Evolutionary conservation across 1,284 basidiomycete genomes (phyloP).

Genomic region (Microbotryomycetes sp.): DNA sequence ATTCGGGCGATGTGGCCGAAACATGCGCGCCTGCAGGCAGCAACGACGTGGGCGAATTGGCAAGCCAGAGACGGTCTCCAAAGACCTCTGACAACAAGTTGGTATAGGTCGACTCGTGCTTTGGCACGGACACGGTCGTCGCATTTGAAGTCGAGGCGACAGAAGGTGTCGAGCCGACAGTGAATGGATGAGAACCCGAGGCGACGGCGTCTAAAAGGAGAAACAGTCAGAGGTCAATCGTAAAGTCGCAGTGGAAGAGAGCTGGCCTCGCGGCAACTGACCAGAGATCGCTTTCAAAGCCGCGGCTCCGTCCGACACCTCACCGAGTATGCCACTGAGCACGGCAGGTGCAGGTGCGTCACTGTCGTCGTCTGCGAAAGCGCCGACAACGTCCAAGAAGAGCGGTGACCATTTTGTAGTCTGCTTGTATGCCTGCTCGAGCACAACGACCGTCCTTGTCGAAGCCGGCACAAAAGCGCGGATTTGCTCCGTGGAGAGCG

Average conservation of each 20-base stretch:
- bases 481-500: conserved; percentile 61
- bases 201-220: conserved; percentile 34
- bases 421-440: conserved; percentile 70
- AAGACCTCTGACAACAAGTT: conserved; percentile 80
- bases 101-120: conserved; percentile 86
- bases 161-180: conserved; percentile 36
- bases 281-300: conserved; percentile 37
- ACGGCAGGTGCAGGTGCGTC: conserved; percentile 48
- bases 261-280: conserved; percentile 17
- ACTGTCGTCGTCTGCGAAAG: conserved; percentile 51
- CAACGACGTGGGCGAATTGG: conserved; percentile 68
- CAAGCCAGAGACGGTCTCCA: conserved; percentile 69
- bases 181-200: conserved; percentile 38
- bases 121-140: conserved; percentile 56
- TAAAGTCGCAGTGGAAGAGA: no score
- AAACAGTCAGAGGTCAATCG: neutral
- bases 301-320: conserved; percentile 45
- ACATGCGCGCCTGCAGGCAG: conserved; percentile 46
- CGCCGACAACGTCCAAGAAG: conserved; percentile 71
- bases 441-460: conserved; percentile 65
- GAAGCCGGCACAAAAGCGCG: conserved; percentile 58
- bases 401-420: conserved; percentile 81
- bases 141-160: conserved; percentile 38
- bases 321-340: conserved; percentile 56
- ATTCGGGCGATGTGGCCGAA: conserved; percentile 78